Evolutionary conservation across 495 filamentous ascomycete species (phyloP).

Genomic region (Hyaloscypha variabilis): DNA sequence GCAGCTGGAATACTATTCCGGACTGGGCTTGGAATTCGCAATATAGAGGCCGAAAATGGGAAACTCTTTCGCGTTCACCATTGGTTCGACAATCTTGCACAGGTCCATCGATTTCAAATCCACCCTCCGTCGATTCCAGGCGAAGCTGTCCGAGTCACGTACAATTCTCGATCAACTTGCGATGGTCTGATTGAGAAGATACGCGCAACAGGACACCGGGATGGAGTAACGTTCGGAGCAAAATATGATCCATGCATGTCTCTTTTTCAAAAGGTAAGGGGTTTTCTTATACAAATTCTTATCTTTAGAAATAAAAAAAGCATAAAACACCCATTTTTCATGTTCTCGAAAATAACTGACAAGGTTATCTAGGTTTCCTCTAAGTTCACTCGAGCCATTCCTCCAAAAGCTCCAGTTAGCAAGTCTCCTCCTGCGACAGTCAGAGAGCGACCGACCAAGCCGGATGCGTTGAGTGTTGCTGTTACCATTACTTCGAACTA

Average conservation of each 20-base stretch:
- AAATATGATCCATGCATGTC: slow-evolving; percentile 68
- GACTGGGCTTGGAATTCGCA: slow-evolving; percentile 67
- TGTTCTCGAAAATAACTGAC: too few relatives aligned
- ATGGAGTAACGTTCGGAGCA: slow-evolving; percentile 60
- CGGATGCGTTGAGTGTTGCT: slow-evolving; percentile 51
- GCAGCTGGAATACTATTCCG: slow-evolving; percentile 66
- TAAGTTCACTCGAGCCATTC: too few relatives aligned
- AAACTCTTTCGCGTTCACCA: slow-evolving; percentile 60
- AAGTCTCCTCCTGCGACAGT: too few relatives aligned
- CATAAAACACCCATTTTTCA: too few relatives aligned
- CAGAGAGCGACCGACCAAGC: too few relatives aligned
- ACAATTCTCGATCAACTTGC: slow-evolving; percentile 68
- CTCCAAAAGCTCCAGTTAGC: too few relatives aligned
- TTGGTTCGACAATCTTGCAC: slow-evolving; percentile 80
- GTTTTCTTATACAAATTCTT: too few relatives aligned
- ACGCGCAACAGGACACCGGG: slow-evolving; percentile 49
- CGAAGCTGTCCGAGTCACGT: slow-evolving; percentile 52
- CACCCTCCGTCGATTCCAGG: slow-evolving; percentile 27
- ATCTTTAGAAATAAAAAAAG: too few relatives aligned
- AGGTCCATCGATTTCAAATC: slow-evolving; percentile 66
- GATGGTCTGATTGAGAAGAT: slow-evolving; percentile 59
- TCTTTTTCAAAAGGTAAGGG: slow-evolving; percentile 64
- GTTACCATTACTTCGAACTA: slow-evolving; percentile 64
- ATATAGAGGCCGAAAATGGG: slow-evolving; percentile 56
- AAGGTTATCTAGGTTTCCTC: too few relatives aligned